These are phyloP conservation scores for Glycine tomentella DNA, from an alignment of 306 rosid species.

Conservation along the genomic window DNA sequence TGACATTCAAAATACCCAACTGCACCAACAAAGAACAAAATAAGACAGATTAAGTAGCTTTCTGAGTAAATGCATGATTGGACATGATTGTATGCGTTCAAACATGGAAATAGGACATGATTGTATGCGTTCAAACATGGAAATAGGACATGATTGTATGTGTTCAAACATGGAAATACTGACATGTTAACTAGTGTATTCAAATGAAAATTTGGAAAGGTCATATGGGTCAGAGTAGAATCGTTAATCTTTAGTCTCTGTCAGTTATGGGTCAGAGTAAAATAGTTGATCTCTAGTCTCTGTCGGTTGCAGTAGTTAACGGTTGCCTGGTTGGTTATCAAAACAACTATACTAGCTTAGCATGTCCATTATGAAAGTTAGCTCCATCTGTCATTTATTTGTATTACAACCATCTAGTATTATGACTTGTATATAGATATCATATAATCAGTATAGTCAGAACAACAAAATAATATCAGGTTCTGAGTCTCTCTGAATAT, in stretches of 20 bases:
- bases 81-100: background rate
- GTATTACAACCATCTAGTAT: background rate
- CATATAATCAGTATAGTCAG: background rate
- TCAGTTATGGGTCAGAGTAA: background rate
- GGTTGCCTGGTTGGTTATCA: background rate
- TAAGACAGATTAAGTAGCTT: conserved; percentile 41
- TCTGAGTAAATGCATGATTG: conserved; percentile 33
- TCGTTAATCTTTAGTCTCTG: background rate
- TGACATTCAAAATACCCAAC: conserved; percentile 93
- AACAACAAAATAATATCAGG: background rate
- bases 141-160: conserved; percentile 11
- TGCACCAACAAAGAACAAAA: conserved; percentile 58
- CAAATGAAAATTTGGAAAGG: conserved; percentile 37
- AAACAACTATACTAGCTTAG: background rate
- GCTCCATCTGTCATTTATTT: background rate
- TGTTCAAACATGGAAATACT: conserved; percentile 15
- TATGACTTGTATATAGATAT: background rate
- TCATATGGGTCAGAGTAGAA: background rate
- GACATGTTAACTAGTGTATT: conserved; percentile 8
- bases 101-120: background rate
- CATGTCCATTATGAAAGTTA: background rate
- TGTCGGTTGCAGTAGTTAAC: background rate
- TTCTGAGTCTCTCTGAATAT: background rate
- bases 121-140: conserved; percentile 21
- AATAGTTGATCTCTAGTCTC: background rate